These are phyloP conservation scores for Galerina marginata DNA, from an alignment of 768 basidiomycete genomes.

Conservation along the genomic window DNA sequence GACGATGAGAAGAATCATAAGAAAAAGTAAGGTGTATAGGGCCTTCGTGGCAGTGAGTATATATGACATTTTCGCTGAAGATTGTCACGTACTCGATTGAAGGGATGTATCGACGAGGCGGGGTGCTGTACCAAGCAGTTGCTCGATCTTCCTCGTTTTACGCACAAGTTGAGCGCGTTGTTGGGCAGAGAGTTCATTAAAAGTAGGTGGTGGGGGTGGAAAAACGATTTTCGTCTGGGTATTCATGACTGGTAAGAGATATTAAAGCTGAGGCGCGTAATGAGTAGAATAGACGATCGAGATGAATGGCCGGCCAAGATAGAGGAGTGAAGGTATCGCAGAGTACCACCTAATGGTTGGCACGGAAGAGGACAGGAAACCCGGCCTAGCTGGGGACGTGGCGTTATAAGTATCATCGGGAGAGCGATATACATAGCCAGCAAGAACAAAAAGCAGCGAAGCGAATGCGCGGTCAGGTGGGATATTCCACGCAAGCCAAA, in stretches of 20 bases:
- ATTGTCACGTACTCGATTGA: background rate
- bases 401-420: conserved; percentile 7
- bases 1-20: conserved; percentile 16
- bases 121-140: conserved; percentile 64
- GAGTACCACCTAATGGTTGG: conserved; percentile 7
- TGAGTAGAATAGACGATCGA: background rate
- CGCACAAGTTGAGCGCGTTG: conserved; percentile 64
- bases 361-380: conserved; percentile 4
- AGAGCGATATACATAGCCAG: conserved; percentile 16
- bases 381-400: conserved; percentile 8
- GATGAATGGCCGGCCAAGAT: background rate
- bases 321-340: conserved; percentile 8
- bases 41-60: conserved; percentile 14
- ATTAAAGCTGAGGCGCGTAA: conserved; percentile 7
- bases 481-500: conserved; percentile 7
- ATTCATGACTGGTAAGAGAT: conserved; percentile 15
- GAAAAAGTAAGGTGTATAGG: conserved; percentile 26
- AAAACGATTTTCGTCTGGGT: conserved; percentile 39
- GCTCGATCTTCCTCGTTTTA: conserved; percentile 62
- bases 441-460: conserved; percentile 25
- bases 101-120: conserved; percentile 49
- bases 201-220: conserved; percentile 62
- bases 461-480: conserved; percentile 7
- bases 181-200: conserved; percentile 53
- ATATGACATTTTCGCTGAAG: background rate